Percentiles rank a stretch among this genome's conserved stretches.
Evolutionary conservation across 2,329 filamentous ascomycete genomes (phyloP).

Genomic region (Apiospora arundinis): DNA sequence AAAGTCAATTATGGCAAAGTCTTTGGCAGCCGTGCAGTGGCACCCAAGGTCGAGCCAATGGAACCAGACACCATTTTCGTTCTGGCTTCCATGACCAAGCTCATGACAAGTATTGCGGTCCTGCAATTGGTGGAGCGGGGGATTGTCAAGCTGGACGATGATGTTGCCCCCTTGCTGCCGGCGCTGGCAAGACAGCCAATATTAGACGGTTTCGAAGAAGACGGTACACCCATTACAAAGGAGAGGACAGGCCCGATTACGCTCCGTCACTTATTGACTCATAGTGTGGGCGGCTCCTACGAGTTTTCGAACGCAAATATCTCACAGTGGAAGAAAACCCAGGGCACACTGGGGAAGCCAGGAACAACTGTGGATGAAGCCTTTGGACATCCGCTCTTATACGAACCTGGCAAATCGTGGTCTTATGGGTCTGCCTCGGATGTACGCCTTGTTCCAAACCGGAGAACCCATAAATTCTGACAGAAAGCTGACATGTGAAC

Average conservation of each 20-base stretch:
- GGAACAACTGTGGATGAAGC: slow-evolving; percentile 32
- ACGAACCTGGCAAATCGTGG: slow-evolving; percentile 52
- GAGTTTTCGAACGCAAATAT: slow-evolving; percentile 34
- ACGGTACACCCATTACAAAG: slow-evolving; percentile 40
- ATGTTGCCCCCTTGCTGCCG: slow-evolving; percentile 49
- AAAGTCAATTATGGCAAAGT: slow-evolving; percentile 28
- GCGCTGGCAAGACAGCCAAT: slow-evolving; percentile 51
- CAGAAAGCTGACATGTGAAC: neutral
- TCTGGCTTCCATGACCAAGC: slow-evolving; percentile 47
- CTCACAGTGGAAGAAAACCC: slow-evolving; percentile 16
- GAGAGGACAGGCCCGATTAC: slow-evolving; percentile 46
- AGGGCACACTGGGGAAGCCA: neutral
- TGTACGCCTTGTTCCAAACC: neutral
- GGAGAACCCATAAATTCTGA: neutral
- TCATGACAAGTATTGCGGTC: slow-evolving; percentile 52
- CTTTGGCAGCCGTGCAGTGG: slow-evolving; percentile 24
- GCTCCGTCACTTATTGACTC: slow-evolving; percentile 53
- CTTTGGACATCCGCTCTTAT: slow-evolving; percentile 47
- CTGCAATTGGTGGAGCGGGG: slow-evolving; percentile 56
- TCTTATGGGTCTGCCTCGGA: slow-evolving; percentile 50
- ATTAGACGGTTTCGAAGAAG: slow-evolving; percentile 49
- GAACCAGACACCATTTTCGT: slow-evolving; percentile 39
- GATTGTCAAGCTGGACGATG: slow-evolving; percentile 51
- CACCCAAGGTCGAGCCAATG: slow-evolving; percentile 24
- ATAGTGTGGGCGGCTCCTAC: slow-evolving; percentile 52